Base-by-base conservation (phyloP, 129 eudicot species). In the Pittosporum tobira region DNA sequence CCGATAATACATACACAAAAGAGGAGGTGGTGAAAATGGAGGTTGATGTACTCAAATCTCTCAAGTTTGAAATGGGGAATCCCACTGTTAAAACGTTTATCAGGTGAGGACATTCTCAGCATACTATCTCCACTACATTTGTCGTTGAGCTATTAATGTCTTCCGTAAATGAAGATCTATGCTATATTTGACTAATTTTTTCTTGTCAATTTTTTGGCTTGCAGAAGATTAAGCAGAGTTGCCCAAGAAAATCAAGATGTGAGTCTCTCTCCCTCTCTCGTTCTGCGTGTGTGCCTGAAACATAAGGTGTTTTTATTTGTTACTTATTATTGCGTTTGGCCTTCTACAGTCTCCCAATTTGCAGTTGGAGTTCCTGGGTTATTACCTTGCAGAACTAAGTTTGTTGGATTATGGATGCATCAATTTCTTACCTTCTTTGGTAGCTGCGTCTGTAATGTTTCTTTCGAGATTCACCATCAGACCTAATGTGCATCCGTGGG, bases 301-400 rank as follows among this genome's bases (percentile, higher is more conserved):
- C 5, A 20, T 13, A 11, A 27, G 3, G 38, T 12, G 9, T 55
- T 26, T 50, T 9, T 7, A 5, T 43, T 15, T 8, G 55, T 36
- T 52, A 25, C 57, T 73, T 0, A 75, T 70, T 54, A 1, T 30
- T 65, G 38, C 24, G 6, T 51, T 82, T 9, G 38, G 34, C 9
- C 25, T 62, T 71, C 24, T 53, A 27, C 88, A 89, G 95, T 45
- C 30, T 10, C 76, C 81, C 2, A 65, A 56, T 66, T 70, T 79
- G 71, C 71, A 64, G 48, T 61, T 79, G 48, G 85, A 84, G 57
- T 85, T 81, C 72, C 68, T 81, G 78, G 68, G 81, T n/a, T 76
- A 59, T 71, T 91, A 86, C 69, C 31, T 91, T 44, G 94, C 96
- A 2, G 98, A 91, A 55, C 67, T 91, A 42, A 91, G 98, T 62